Conservation (phyloP, 1,139 yeast genomes). For the Pneumocystis murina region DNA sequence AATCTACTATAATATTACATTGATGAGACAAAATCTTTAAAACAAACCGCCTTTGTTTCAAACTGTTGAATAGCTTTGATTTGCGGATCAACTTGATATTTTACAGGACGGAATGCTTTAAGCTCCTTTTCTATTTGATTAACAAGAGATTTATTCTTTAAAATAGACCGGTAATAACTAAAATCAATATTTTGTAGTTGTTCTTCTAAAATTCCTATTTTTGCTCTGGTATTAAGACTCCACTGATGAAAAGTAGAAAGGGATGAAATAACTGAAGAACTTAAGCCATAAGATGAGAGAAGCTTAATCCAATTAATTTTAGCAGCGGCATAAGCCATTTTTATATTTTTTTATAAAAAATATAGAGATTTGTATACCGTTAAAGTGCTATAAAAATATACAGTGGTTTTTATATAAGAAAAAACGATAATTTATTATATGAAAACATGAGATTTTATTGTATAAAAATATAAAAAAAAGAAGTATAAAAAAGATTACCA, state of each 20-base stretch:
- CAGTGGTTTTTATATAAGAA: too few species aligned
- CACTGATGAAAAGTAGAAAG: conserved; percentile 92
- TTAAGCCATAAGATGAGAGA: conserved; percentile 73
- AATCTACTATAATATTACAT: conserved; percentile 21
- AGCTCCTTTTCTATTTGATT: conserved; percentile 70
- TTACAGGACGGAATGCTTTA: conserved; percentile 60
- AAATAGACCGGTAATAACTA: conserved; percentile 55
- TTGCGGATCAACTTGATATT: conserved; percentile 78
- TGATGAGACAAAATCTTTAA: neutral
- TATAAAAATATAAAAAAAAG: neutral
- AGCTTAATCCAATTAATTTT: conserved; percentile 94
- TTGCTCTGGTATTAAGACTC: conserved; percentile 92
- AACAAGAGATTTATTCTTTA: conserved; percentile 70
- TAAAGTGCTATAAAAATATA: too few species aligned
- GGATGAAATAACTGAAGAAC: conserved; percentile 82
- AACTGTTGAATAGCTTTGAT: conserved; percentile 83
- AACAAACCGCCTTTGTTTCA: conserved; percentile 63
- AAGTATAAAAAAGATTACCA: neutral
- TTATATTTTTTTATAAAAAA: neutral
- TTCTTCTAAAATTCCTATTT: conserved; percentile 48
- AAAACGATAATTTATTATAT: neutral
- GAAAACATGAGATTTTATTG: neutral
- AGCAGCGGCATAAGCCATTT: conserved; percentile 43
- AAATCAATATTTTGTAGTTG: conserved; percentile 74
- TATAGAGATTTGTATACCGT: too few species aligned